A percentile compares a stretch with the other conserved stretches of the same genome.
Conservation (phyloP, 257 asterid species). For the Lantana camara region DNA sequence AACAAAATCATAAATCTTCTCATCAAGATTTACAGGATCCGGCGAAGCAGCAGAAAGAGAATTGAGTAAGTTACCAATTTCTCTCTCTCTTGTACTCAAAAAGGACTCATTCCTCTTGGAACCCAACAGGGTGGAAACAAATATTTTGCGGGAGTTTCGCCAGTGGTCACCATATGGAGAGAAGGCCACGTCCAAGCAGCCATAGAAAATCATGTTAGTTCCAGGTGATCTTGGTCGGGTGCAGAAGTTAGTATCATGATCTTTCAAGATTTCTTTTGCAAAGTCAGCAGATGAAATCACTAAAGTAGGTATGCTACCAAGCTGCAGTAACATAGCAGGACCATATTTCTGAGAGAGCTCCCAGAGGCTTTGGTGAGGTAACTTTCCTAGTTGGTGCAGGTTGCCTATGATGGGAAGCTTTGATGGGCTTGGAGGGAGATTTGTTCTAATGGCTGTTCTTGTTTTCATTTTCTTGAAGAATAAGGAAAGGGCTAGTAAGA, state of each 20-base stretch:
- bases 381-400: conserved; percentile 29
- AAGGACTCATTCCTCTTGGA: conserved; percentile 7
- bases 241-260: conserved; percentile 29
- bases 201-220: conserved; percentile 7
- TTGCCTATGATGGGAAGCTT: conserved; percentile 35
- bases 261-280: conserved; percentile 36
- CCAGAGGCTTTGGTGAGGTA: conserved; percentile 26
- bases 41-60: background rate
- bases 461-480: background rate
- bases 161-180: conserved; percentile 29
- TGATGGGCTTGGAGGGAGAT: conserved; percentile 33
- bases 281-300: conserved; percentile 29
- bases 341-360: conserved; percentile 26
- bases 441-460: background rate
- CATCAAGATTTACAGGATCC: conserved; percentile 27
- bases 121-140: conserved; percentile 22
- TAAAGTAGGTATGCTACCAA: conserved; percentile 29
- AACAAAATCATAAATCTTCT: conserved; percentile 19
- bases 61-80: conserved; percentile 12
- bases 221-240: conserved; percentile 13
- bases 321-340: conserved; percentile 29
- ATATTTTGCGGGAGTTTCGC: conserved; percentile 27
- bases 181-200: conserved; percentile 12
- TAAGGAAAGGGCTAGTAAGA: background rate
- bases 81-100: conserved; percentile 6